phyloP scores from a whole-genome alignment of 306 rosid genomes.

The Boehmeria nivea region DNA sequence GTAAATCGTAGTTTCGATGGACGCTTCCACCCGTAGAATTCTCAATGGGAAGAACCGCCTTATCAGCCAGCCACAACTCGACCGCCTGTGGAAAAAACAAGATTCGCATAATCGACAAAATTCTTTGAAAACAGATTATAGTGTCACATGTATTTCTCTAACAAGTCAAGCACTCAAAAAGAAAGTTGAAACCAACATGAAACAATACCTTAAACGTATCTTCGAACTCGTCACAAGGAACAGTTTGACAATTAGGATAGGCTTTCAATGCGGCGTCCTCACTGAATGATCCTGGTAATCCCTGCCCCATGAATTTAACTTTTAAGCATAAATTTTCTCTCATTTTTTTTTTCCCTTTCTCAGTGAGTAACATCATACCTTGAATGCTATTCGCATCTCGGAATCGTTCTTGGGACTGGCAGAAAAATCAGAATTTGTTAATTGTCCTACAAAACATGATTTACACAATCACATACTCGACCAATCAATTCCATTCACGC shows the following conservation, averaged over 20 bases:
- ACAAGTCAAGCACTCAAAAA: no score
- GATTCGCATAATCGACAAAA: conserved; percentile 6
- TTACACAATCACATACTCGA: no score
- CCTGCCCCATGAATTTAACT: no score
- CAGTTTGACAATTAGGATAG: conserved; percentile 59
- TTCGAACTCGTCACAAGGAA: conserved; percentile 63
- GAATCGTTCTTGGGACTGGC: no score
- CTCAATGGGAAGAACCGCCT: conserved; percentile 66
- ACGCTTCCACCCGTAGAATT: conserved; percentile 67
- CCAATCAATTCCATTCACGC: no score
- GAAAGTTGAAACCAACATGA: neutral
- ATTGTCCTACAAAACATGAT: no score
- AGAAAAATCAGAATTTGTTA: no score
- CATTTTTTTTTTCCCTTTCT: no score
- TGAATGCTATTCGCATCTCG: no score
- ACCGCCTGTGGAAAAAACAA: conserved; percentile 44
- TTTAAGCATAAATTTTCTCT: no score
- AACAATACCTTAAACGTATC: conserved; percentile 57
- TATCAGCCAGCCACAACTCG: conserved; percentile 63
- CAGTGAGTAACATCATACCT: no score
- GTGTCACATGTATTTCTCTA: neutral
- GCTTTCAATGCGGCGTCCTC: conserved; percentile 73
- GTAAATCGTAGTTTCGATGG: conserved; percentile 75
- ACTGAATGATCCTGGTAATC: conserved; percentile 53
- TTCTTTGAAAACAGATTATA: neutral